These are phyloP conservation scores for Aspergillus sp. DNA, from an alignment of 2,329 filamentous ascomycete genomes.

Conservation along the genomic window DNA sequence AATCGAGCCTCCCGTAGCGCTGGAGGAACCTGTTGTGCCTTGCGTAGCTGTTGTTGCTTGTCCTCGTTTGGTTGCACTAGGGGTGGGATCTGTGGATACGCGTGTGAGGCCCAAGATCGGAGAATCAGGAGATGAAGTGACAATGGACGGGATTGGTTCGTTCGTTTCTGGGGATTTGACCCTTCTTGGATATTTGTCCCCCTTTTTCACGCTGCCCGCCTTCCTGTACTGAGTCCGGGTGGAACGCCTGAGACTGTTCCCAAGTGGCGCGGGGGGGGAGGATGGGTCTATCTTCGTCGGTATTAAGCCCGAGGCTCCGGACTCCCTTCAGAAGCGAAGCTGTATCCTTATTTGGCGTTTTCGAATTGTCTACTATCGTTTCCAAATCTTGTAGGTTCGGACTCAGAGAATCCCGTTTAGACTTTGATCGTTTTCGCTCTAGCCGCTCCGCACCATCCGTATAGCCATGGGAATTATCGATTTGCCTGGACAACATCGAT, in stretches of 20 bases:
- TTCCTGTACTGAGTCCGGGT: constrained; percentile 89
- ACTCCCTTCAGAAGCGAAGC: constrained; percentile 45
- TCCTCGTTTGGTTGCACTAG: constrained; percentile 26
- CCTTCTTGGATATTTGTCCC: constrained; percentile 74
- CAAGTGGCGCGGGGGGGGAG: constrained; percentile 66
- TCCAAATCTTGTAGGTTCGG: constrained; percentile 69
- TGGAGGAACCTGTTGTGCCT: too few species aligned
- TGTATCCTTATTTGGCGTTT: constrained; percentile 64
- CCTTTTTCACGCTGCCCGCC: constrained; percentile 71
- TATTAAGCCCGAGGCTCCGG: constrained; percentile 39
- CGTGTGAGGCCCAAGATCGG: constrained; percentile 28
- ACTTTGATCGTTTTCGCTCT: constrained; percentile 65
- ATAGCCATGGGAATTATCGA: constrained; percentile 72
- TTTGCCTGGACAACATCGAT: constrained; percentile 90
- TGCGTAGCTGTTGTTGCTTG: constrained; percentile 31
- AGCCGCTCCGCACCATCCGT: constrained; percentile 78
- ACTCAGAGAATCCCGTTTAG: constrained; percentile 51
- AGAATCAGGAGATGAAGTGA: constrained; percentile 29
- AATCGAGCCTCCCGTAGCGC: constrained; percentile 11
- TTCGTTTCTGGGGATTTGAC: constrained; percentile 60
- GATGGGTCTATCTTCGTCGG: constrained; percentile 75
- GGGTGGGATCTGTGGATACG: constrained; percentile 33
- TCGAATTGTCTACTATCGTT: constrained; percentile 75
- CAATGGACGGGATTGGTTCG: constrained; percentile 41
- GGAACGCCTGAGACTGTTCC: constrained; percentile 78